Conservation (phyloP, 371 early-diverging fungal species). For the Lichtheimia ornata region DNA sequence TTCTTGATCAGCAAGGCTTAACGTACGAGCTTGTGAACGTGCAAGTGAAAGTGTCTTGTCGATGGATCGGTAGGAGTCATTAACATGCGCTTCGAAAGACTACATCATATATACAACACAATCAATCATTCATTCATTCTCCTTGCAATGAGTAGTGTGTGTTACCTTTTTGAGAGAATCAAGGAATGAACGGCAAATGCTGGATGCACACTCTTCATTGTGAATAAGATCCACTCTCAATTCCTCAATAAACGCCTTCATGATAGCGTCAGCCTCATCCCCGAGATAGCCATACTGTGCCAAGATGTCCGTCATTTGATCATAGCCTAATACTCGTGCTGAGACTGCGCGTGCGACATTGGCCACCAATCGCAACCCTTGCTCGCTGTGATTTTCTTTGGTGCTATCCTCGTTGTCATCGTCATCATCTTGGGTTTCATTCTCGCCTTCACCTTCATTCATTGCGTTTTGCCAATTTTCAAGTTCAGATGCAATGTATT, state of each 20-base stretch:
- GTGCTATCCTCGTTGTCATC: neutral
- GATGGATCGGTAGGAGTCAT: conserved; percentile 24
- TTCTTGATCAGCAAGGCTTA: conserved; percentile 24
- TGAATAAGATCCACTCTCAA: conserved; percentile 33
- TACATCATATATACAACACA: conserved; percentile 3
- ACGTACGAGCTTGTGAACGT: conserved; percentile 22
- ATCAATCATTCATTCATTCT: neutral
- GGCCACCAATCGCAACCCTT: conserved; percentile 19
- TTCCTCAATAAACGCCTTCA: conserved; percentile 48
- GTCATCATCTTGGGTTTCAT: conserved; percentile 12
- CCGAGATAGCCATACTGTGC: conserved; percentile 46
- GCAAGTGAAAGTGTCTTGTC: conserved; percentile 40
- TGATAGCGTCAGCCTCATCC: conserved; percentile 47
- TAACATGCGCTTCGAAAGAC: conserved; percentile 36
- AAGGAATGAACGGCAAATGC: conserved; percentile 35
- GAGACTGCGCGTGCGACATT: conserved; percentile 38
- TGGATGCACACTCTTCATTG: conserved; percentile 30
- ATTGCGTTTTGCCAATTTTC: conserved; percentile 13
- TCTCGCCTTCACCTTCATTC: conserved; percentile 1
- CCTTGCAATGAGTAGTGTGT: neutral
- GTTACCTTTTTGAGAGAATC: conserved; percentile 47
- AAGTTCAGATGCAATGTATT: conserved; percentile 11
- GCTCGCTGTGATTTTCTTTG: conserved; percentile 8
- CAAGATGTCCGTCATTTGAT: conserved; percentile 32
- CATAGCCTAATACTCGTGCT: conserved; percentile 44